Conservation (phyloP, 148 eudicot genomes). For the Rhododendron vialii region DNA sequence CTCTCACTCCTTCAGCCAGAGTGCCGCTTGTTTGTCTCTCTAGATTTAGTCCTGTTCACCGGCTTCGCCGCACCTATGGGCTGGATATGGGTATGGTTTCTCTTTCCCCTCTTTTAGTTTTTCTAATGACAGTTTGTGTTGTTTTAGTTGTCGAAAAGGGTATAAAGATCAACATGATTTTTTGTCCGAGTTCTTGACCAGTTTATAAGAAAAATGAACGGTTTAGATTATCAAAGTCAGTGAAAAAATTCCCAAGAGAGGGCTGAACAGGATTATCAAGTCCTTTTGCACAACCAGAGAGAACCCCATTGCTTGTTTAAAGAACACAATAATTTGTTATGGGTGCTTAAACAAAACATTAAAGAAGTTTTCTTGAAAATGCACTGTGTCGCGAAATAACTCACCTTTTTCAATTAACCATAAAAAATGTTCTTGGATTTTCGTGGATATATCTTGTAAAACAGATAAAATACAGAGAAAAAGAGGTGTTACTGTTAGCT, state of each 20-base stretch:
- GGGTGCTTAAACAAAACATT: too few species aligned
- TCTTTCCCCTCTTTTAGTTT: neutral
- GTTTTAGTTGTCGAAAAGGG: too few species aligned
- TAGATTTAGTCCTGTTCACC: slow-evolving; percentile 19
- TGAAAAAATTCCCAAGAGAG: too few species aligned
- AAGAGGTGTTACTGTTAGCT: neutral
- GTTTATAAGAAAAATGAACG: neutral
- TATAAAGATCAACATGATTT: too few species aligned
- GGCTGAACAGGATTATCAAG: neutral
- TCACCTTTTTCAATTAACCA: neutral
- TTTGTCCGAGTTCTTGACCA: neutral
- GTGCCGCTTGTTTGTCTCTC: slow-evolving; percentile 14
- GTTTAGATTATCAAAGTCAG: neutral
- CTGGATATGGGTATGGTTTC: slow-evolving; percentile 13
- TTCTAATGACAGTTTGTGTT: neutral
- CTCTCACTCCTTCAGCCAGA: slow-evolving; percentile 22
- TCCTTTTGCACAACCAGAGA: neutral
- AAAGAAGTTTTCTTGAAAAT: neutral
- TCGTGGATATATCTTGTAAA: neutral
- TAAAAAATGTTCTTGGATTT: neutral
- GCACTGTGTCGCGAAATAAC: neutral
- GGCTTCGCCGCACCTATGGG: neutral
- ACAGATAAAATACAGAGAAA: neutral
- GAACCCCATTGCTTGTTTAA: neutral
- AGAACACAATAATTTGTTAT: neutral